Base-by-base conservation (phyloP, 1,284 basidiomycete species). In the Rhodotorula sp. region DNA sequence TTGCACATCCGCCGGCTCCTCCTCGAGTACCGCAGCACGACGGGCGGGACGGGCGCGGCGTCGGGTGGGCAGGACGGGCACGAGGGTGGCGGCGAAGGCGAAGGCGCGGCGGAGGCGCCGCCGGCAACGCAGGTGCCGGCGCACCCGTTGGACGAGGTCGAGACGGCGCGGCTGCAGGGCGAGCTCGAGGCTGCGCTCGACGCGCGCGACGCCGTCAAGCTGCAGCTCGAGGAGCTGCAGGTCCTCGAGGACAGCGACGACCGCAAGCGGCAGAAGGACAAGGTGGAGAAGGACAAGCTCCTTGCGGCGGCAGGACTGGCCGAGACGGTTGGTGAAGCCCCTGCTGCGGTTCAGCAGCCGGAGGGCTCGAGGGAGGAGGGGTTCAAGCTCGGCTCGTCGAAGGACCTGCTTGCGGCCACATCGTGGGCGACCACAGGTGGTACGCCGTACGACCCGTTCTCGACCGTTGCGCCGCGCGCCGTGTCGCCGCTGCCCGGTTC, bases 381-480 rank as follows among this genome's bases (percentile, higher is more conserved):
- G 17, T 66, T 66, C 57, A 55, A 54, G 19, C 64, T 69, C 25
- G 74, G 74, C 21, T 64, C 65, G 4, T 68, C 65, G 21, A 67
- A 55, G 46, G 74, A 75, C 14, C 54, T 75, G 19, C 41, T 54
- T 14, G 10, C 45, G 34, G 21, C 4, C 21, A 10, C 48, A 14
- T 9, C 60, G 13, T 1, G 16, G 23, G 14, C n/a, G 21, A 5
- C 2, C n/a, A n/a, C 27, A 3, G 60, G 34, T 17, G 41, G 13
- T 1, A 21, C 44, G 16, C 21, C 61, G 8, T 0, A 3, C 7
- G 74, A 74, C 52, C 74, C 74, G 17, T 75, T 75, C 66, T 64
- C 72, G 25, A 59, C 74, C 0, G 64, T 54, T 8, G 74, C 74
- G 3, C 74, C 74, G 8, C 61, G 74, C 12, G 67, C 67, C 2